Conservation (phyloP, 345 rosid genomes). For the Hibiscus tridactylites region DNA sequence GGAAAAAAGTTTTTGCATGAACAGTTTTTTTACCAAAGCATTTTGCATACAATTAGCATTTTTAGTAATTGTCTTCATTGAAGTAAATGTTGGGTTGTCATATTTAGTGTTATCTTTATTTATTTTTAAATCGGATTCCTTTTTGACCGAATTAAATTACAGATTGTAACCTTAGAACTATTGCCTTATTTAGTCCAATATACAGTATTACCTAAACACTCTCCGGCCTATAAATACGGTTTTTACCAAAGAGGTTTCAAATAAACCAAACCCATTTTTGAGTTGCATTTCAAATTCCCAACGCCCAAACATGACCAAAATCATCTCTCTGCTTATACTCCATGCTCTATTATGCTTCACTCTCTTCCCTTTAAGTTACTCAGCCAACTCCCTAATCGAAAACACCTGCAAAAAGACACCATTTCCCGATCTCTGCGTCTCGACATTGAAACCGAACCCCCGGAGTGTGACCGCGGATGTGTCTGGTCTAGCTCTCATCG, state of each 20-base stretch:
- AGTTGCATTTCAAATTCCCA: too few species aligned
- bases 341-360: neutral
- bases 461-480: slow-evolving; percentile 23
- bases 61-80: too few species aligned
- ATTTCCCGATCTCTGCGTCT: slow-evolving; percentile 17
- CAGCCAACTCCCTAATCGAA: neutral
- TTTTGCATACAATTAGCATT: too few species aligned
- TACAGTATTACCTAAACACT: too few species aligned
- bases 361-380: neutral
- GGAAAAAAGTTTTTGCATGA: too few species aligned
- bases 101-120: too few species aligned
- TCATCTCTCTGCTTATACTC: neutral
- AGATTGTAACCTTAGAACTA: too few species aligned
- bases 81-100: too few species aligned
- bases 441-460: slow-evolving; percentile 22
- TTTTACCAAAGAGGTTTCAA: neutral
- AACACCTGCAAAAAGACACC: slow-evolving; percentile 27
- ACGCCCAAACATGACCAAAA: neutral
- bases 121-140: too few species aligned
- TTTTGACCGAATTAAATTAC: too few species aligned
- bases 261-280: neutral
- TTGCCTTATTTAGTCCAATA: neutral
- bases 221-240: neutral
- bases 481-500: slow-evolving; percentile 20
- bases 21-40: too few species aligned